phyloP scores from a whole-genome alignment of 768 basidiomycete species.

The Collybiopsis luxurians region DNA sequence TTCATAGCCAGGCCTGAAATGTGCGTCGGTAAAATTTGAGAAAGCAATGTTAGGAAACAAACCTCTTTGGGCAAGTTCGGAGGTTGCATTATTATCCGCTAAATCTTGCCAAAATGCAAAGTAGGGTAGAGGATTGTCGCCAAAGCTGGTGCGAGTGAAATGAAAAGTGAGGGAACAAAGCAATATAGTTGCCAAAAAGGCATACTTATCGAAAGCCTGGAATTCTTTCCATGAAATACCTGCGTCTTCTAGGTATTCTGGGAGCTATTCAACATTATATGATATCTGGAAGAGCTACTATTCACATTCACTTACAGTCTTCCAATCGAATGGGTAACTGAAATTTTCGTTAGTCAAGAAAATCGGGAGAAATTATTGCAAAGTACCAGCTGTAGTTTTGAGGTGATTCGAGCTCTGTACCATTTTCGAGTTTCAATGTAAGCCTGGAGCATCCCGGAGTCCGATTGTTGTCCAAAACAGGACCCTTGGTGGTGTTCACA shows the following conservation, averaged over 20 bases:
- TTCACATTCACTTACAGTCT: background rate
- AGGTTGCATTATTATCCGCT: background rate
- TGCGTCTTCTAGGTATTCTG: slow-evolving; percentile 7
- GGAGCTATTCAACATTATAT: too few relatives aligned
- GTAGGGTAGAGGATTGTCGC: slow-evolving; percentile 5
- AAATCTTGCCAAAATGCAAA: slow-evolving; percentile 3
- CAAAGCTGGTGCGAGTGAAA: background rate
- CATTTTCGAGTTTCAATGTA: slow-evolving; percentile 3
- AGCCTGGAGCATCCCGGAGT: slow-evolving; percentile 5
- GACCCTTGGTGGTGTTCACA: slow-evolving; percentile 9
- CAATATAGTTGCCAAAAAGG: background rate
- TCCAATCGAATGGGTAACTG: slow-evolving; percentile 7
- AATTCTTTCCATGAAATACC: slow-evolving; percentile 7
- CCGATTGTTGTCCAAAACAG: slow-evolving; percentile 10
- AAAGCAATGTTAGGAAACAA: background rate
- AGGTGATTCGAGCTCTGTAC: slow-evolving; percentile 1
- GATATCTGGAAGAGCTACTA: too few relatives aligned
- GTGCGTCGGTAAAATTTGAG: background rate
- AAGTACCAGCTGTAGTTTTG: slow-evolving; percentile 5
- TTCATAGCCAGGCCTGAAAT: slow-evolving; percentile 3
- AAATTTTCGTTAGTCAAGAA: background rate
- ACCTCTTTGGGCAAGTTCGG: slow-evolving; percentile 5
- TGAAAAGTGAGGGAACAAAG: too few relatives aligned
- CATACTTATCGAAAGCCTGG: slow-evolving; percentile 7
- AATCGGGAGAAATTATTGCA: background rate